Conservation (phyloP, 1,284 basidiomycete genomes). For the Cronartium ribicola region DNA sequence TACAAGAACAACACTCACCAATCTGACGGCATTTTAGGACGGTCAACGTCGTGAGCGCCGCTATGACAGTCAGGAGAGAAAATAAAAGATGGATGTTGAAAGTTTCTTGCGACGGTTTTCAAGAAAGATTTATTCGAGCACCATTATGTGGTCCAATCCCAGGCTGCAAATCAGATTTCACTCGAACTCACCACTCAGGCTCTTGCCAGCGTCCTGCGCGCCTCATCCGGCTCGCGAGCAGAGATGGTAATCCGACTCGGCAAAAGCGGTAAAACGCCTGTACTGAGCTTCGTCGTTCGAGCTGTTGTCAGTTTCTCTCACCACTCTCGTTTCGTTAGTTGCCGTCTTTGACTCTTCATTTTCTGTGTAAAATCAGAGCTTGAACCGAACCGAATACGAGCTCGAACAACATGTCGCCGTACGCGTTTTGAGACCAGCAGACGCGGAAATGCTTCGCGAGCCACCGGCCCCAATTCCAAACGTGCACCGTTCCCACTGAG, state of each 20-base stretch:
- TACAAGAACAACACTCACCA: background rate
- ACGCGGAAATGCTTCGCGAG: conserved; percentile 69
- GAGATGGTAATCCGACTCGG: conserved; percentile 29
- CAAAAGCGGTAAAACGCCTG: conserved; percentile 9
- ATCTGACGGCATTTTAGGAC: conserved; percentile 5
- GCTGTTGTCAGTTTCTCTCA: conserved; percentile 14
- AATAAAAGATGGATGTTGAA: background rate
- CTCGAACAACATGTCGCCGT: conserved; percentile 53
- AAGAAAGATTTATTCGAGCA: conserved; percentile 21
- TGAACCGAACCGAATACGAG: conserved; percentile 33
- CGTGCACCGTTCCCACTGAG: conserved; percentile 55
- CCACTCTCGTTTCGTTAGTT: background rate
- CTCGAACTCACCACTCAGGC: conserved; percentile 36
- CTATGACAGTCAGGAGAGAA: background rate
- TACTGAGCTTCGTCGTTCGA: conserved; percentile 16
- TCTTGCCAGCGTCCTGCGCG: conserved; percentile 16
- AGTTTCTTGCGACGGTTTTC: background rate
- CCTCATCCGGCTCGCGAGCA: conserved; percentile 17
- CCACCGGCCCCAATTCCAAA: conserved; percentile 83
- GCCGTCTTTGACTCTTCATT: background rate
- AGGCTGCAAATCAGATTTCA: conserved; percentile 19
- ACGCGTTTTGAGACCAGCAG: conserved; percentile 66
- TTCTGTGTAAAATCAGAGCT: background rate
- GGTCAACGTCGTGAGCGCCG: conserved; percentile 11
- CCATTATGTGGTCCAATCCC: conserved; percentile 22